phyloP scores from a whole-genome alignment of 2,329 filamentous ascomycete species.

The Monilinia polystroma region DNA sequence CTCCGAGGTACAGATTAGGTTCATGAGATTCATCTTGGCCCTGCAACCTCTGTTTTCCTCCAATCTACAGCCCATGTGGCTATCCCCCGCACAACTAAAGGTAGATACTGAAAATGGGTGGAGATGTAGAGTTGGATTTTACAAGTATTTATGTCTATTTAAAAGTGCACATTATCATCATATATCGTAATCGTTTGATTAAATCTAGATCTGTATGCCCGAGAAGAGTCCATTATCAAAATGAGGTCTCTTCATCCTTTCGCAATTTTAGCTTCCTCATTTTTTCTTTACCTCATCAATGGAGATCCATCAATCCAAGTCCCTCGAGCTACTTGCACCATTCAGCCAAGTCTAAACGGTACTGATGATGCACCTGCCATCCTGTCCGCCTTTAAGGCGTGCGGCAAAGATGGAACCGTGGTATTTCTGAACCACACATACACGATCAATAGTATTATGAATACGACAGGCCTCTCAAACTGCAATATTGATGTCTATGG shows the following conservation, averaged over 20 bases:
- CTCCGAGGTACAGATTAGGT: not conserved
- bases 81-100: not conserved
- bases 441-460: conserved; percentile 47
- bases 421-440: conserved; percentile 47
- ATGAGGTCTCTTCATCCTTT: not conserved
- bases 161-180: not conserved
- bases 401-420: conserved; percentile 44
- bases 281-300: not conserved
- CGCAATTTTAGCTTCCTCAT: not conserved
- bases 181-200: not conserved
- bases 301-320: not conserved
- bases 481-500: conserved; percentile 52
- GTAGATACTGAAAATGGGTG: not conserved
- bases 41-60: not conserved
- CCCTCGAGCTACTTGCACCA: conserved; percentile 10
- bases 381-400: conserved; percentile 44
- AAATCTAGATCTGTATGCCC: not conserved
- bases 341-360: conserved; percentile 10
- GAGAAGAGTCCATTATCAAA: not conserved
- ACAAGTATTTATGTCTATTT: not conserved
- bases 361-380: conserved; percentile 42
- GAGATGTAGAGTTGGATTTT: not conserved
- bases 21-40: not conserved
- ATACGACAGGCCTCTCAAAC: conserved; percentile 45
- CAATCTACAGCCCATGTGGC: too few species aligned